Base-by-base conservation (phyloP, 1,284 basidiomycete species). In the Leccinum angustisporum region DNA sequence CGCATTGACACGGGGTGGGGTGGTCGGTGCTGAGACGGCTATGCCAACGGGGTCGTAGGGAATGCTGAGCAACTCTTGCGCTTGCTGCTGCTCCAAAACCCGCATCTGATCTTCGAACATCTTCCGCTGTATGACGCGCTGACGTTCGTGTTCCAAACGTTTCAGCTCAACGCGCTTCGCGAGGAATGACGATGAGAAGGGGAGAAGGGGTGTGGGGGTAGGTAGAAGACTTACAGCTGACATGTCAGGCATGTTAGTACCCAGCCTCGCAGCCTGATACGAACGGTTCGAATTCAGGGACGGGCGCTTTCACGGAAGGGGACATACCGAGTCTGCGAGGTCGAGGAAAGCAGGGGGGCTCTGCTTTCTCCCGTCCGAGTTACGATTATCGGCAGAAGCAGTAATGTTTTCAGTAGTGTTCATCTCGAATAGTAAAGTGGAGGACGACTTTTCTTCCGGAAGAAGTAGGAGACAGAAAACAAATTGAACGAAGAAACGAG, bases 91-190 rank as follows among this genome's bases (percentile, higher is more conserved):
- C 77, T 97, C 95, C 63, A 97, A 84, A 66, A 84, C 88, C 59
- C 89, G 87, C 91, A n/a, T n/a, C n/a, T n/a, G n/a, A n/a, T 95
- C 92, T 76, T 96, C 95, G 74, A 97, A 97, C 69, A 92, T 79
- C 76, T 89, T 91, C 72, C 94, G 88, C 76, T 97, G 95, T 60
- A 92, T 77, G 53, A 21, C 21, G 67, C n/a, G 91, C 77, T 94
- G 92, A 60, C 90, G 85, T 76, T 96, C 93, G 74, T 97, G 92
- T 76, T 96, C 93, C 66, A 92, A 79, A 69, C 94, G 91, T 76
- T 95, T 97, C 71, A 94, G 81, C 76, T 95, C 92, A 65, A 95
- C 87, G 66, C 91, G 90, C 91, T 96, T 65, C 27, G 38, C 0
- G 18, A 54, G 5, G 60, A 36, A 51, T 4, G 3, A 5, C 1